Evolutionary conservation across 2,329 filamentous ascomycete species (phyloP).

Genomic region (Colletotrichum siamense): DNA sequence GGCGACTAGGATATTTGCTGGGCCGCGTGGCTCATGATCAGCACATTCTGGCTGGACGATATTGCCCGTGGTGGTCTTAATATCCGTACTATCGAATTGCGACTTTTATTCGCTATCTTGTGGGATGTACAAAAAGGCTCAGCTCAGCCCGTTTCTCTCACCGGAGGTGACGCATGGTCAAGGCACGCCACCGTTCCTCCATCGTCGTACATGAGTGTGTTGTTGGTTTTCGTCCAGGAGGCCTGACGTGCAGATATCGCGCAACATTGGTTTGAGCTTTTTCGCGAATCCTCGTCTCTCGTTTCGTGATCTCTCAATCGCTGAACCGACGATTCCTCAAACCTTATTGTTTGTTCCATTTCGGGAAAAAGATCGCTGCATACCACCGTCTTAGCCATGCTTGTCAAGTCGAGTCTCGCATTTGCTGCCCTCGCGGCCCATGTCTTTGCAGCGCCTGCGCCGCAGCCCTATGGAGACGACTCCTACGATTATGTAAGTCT

Average conservation of each 20-base stretch:
- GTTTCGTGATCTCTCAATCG: not conserved
- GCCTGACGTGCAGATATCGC: slow-evolving; percentile 13
- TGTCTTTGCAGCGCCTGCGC: not conserved
- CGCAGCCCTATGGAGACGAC: not conserved
- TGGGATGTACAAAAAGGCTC: slow-evolving; percentile 13
- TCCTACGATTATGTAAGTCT: slow-evolving; percentile 23
- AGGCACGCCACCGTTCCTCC: not conserved
- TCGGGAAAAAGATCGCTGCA: not conserved
- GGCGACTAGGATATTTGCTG: slow-evolving; percentile 4
- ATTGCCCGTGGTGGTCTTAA: not conserved
- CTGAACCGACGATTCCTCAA: not conserved
- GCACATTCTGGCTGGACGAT: not conserved
- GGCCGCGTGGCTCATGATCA: not conserved
- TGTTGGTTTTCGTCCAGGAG: not conserved
- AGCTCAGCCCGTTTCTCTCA: not conserved
- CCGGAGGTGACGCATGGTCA: not conserved
- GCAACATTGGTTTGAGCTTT: not conserved
- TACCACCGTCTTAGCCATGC: slow-evolving; percentile 12
- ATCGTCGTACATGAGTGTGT: not conserved
- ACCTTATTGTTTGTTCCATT: not conserved
- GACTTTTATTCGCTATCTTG: not conserved
- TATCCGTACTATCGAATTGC: not conserved
- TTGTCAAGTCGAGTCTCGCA: slow-evolving; percentile 15
- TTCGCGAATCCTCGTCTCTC: not conserved
- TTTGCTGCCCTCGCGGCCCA: slow-evolving; percentile 3